Base-by-base conservation (phyloP, 768 basidiomycete genomes). In the Leccinum disarticulatum region DNA sequence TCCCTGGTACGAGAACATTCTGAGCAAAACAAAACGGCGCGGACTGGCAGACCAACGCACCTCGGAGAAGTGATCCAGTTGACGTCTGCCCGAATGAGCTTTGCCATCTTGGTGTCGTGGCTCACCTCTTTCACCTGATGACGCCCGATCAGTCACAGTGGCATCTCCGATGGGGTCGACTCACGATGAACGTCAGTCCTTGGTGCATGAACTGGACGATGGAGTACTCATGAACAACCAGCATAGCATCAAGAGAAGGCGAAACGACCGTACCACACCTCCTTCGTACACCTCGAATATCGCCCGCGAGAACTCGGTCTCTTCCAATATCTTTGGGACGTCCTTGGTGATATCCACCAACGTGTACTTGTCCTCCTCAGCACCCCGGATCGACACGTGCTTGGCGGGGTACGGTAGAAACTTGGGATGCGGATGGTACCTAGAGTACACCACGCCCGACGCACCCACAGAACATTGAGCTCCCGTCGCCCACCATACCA, bases 261-360 rank as follows among this genome's bases (percentile, higher is more conserved):
- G 38, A 65, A 57, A 47, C 7, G 33, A 77, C 79, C 63, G 19
- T 71, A 91, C 90, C 61, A 95, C 86, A 4, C 87, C 93, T 13
- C 93, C 94, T 74, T 95, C 93, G 66, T 95, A 96, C 9, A 91
- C 76, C 72, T 95, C 94, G 64, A 95, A 96, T 56, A 93, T 74
- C 0, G 92, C 91, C 31, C 93, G 78, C 22, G 90, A 92, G 46
- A 87, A 72, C 72, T 95, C 94, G 25, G 93, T 77, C 69, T 95
- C 91, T 74, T 96, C 93, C 9, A 96, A 67, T 33, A 91, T 78
- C 60, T 59, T 73, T 2, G 71, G 66, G 1, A 38, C 68, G 1
- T 74, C 66, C 48, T 75, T 79, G 14, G 79, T 83, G 43, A 90
- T 68, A 62, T 92, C 87, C 11, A 94, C 79, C 17, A 94, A 80